phyloP scores from a whole-genome alignment of 2,329 filamentous ascomycete genomes.

The Phaeosphaeriaceae sp. region DNA sequence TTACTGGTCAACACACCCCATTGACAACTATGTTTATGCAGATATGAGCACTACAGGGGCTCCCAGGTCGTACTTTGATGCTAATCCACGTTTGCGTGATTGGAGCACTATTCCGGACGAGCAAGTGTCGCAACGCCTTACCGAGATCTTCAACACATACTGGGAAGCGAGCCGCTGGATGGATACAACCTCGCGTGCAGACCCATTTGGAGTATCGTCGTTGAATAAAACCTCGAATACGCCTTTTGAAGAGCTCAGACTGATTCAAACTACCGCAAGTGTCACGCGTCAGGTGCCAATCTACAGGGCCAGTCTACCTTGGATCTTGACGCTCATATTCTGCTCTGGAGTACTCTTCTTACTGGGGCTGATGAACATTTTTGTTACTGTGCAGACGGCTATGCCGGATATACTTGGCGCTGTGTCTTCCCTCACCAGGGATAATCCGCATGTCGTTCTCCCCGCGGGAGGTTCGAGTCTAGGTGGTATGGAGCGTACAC shows the following conservation, averaged over 20 bases:
- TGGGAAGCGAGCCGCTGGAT: conserved; percentile 4
- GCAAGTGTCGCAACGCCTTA: neutral
- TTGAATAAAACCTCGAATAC: neutral
- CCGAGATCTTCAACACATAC: conserved; percentile 5
- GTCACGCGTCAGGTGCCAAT: neutral
- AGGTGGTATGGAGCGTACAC: conserved; percentile 23
- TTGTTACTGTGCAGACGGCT: conserved; percentile 1
- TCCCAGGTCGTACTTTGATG: too few species aligned
- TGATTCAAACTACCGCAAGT: conserved; percentile 1
- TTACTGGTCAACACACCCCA: too few species aligned
- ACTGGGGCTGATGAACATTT: conserved; percentile 1
- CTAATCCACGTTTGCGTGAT: neutral
- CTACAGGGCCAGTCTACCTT: conserved; percentile 5
- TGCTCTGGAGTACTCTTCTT: neutral
- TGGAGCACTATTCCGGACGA: neutral
- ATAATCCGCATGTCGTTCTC: conserved; percentile 24
- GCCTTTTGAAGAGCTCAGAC: neutral
- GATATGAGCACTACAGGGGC: too few species aligned
- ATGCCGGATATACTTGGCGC: conserved; percentile 31
- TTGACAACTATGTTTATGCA: too few species aligned
- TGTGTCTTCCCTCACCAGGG: conserved; percentile 26
- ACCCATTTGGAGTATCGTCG: neutral
- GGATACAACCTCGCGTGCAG: neutral
- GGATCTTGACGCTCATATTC: neutral
- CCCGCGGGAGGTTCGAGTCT: conserved; percentile 19